A percentile compares a stretch with the other conserved stretches of the same genome.
These are phyloP conservation scores for Iberis amara DNA, from an alignment of 441 rosid genomes.

Conservation along the genomic window DNA sequence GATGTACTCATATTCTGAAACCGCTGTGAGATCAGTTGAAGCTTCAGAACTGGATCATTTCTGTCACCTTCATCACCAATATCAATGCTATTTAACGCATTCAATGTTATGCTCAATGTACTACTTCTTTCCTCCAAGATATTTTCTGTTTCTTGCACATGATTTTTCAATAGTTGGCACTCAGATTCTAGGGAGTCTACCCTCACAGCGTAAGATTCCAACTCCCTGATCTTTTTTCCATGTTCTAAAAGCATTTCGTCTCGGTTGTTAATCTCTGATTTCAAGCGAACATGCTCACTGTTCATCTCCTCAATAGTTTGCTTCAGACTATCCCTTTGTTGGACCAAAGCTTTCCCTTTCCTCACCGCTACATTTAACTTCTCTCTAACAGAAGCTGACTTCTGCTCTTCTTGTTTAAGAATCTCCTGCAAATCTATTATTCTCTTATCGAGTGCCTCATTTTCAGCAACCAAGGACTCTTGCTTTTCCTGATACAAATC, in stretches of 20 bases:
- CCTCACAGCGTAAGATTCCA: slow-evolving; percentile 51
- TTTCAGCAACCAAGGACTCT: slow-evolving; percentile 54
- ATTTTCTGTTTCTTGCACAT: slow-evolving; percentile 57
- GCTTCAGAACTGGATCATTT: slow-evolving; percentile 60
- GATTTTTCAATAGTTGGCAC: slow-evolving; percentile 50
- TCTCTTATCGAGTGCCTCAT: slow-evolving; percentile 57
- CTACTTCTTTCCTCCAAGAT: slow-evolving; percentile 61
- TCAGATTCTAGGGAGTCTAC: slow-evolving; percentile 65
- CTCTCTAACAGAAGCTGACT: slow-evolving; percentile 74
- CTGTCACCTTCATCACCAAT: slow-evolving; percentile 49
- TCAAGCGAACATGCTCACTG: slow-evolving; percentile 54
- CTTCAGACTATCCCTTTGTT: slow-evolving; percentile 78
- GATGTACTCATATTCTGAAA: slow-evolving; percentile 58
- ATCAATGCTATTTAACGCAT: slow-evolving; percentile 51
- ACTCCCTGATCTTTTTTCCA: slow-evolving; percentile 58
- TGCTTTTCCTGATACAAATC: slow-evolving; percentile 56
- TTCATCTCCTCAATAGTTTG: slow-evolving; percentile 73
- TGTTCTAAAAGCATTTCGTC: slow-evolving; percentile 51
- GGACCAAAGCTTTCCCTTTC: slow-evolving; percentile 97
- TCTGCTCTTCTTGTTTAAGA: slow-evolving; percentile 85
- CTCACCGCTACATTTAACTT: slow-evolving; percentile 92
- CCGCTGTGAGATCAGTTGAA: slow-evolving; percentile 47
- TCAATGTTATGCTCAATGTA: slow-evolving; percentile 43
- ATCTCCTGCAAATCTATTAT: slow-evolving; percentile 57
- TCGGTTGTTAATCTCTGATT: slow-evolving; percentile 55